A percentile compares a stretch with the other conserved stretches of the same genome.
These are phyloP conservation scores for Isatis lusitanica DNA, from an alignment of 441 rosid genomes.

Conservation along the genomic window DNA sequence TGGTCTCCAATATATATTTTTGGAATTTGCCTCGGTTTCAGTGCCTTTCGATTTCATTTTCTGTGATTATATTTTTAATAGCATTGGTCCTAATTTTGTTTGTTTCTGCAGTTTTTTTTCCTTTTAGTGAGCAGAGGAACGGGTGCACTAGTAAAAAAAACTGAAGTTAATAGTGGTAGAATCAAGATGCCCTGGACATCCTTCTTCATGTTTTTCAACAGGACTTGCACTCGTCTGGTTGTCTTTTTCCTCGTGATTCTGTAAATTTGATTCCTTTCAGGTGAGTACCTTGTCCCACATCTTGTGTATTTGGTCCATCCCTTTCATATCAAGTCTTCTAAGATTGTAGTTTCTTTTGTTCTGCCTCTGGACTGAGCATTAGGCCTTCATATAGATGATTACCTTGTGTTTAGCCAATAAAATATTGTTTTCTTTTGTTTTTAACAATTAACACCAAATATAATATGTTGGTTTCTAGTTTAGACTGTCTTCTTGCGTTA, in stretches of 20 bases:
- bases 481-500: neutral
- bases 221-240: conserved; percentile 66
- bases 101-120: conserved; percentile 36
- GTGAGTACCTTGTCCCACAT: conserved; percentile 29
- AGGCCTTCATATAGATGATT: neutral
- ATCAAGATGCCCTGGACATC: conserved; percentile 80
- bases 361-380: neutral
- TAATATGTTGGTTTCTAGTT: neutral
- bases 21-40: conserved; percentile 10
- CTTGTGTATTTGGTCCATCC: neutral
- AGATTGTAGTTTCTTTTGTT: neutral
- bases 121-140: conserved; percentile 4
- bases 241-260: conserved; percentile 79
- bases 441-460: neutral
- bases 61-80: neutral
- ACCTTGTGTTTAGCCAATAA: neutral
- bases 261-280: conserved; percentile 48
- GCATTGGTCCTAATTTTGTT: neutral
- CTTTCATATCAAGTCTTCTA: neutral
- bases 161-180: conserved; percentile 30
- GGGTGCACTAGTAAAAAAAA: neutral
- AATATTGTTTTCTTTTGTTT: neutral
- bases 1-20: neutral
- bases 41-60: conserved; percentile 8
- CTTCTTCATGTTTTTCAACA: conserved; percentile 62